Evolutionary conservation across 129 eudicot species (phyloP).

Genomic region (Daucus carota): DH1_v3.0 NC_030386.2:22487501-22488000

Average conservation of each 20-base stretch:
- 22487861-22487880: not conserved
- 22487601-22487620: not conserved
- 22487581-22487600: not conserved
- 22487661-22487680: not conserved
- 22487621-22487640: not conserved
- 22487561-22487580: not conserved
- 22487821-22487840: not conserved
- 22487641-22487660: not conserved
- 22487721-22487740: not conserved
- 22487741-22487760: not conserved
- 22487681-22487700: not conserved
- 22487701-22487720: not conserved
- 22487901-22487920: not conserved
- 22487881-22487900: not conserved
- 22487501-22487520: not conserved
- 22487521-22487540: not conserved
- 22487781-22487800: not conserved
- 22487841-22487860: not conserved
- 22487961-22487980: not conserved
- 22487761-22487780: not conserved
- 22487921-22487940: not conserved
- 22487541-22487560: not conserved
- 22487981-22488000: not conserved
- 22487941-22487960: not conserved
- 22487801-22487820: not conserved